Evolutionary conservation across 306 rosid genomes (phyloP), one percentile per base, ranked within the genome.

Genomic region (Hippophae rhamnoides): DNA sequence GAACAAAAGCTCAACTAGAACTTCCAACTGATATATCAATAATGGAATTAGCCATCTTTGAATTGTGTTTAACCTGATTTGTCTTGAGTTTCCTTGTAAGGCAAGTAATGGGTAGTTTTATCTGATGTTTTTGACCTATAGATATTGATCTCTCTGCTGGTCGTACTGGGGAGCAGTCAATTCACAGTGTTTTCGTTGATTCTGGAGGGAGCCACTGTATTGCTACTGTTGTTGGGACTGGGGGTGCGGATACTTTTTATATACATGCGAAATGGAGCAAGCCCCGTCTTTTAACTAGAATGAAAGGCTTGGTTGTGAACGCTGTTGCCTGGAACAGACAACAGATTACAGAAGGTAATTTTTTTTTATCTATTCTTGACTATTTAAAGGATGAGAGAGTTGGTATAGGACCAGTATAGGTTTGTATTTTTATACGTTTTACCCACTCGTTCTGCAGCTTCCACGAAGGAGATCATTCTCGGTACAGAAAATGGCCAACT

Each of bases 151-250:
- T 92, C 47, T 79, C 89, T 43, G 83, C 62, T 13, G 96, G 96
- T 52, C 89, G 95, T 60, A 82, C 96, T 8, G 98, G 95, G 49
- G 98, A 92, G 67, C 95, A 85, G 67, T 92, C 98, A 23, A 87
- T 92, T 77, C 98, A 92, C 73, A 83, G 93, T 59, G 87, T 92
- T 23, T 92, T 87, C 75, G 95, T 87, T 67, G 98, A 87, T 83
- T 89, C 96, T 53, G 96, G 98, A 52, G 98, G 96, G 61, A 83
- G 98, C 71, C 98, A 92, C 65, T 87, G 95, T 64, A 87, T 92
- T 69, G 87, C 93, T 65, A 82, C 86, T 14, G 78, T 87, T 65
- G 76, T 78, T 66, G 98, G 96, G 50, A 68, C 61, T 18, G 95
- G 92, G 6, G 92, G 95, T 44, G 83, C 92, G 47, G 96, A 92